A percentile compares a stretch with the other conserved stretches of the same genome.
Conservation (phyloP, 1,139 yeast genomes). For the Suhomyces panamericanus region DNA sequence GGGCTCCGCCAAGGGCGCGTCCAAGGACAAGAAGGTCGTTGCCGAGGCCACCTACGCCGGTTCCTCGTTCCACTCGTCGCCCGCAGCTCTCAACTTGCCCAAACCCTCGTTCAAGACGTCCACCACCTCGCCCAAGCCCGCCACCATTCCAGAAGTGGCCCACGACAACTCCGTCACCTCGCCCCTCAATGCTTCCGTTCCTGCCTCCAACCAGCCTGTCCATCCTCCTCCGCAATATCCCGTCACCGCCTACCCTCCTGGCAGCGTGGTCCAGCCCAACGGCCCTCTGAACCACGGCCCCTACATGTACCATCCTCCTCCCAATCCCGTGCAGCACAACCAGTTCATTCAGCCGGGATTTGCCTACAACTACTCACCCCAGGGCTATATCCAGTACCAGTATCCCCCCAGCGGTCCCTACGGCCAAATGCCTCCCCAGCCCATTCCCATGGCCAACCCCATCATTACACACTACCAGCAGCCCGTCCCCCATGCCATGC, state of each 20-base stretch:
- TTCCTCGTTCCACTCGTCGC: conserved; percentile 58
- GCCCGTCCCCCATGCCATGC: conserved; percentile 9
- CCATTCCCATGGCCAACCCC: conserved; percentile 9
- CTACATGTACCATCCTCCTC: conserved; percentile 10
- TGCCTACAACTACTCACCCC: conserved; percentile 33
- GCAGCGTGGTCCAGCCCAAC: conserved; percentile 15
- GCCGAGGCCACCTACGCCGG: conserved; percentile 52
- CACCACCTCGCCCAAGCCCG: conserved; percentile 28
- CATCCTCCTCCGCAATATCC: conserved; percentile 33
- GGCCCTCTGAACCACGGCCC: not conserved
- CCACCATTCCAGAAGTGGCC: conserved; percentile 7
- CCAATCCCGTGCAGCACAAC: conserved; percentile 12
- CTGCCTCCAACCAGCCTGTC: conserved; percentile 2
- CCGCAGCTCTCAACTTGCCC: conserved; percentile 57
- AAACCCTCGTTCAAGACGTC: conserved; percentile 50
- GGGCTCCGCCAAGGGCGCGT: conserved; percentile 10
- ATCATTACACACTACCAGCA: conserved; percentile 14
- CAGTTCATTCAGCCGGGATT: conserved; percentile 28
- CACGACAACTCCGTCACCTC: conserved; percentile 7
- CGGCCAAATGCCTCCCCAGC: conserved; percentile 8
- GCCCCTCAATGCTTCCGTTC: conserved; percentile 1
- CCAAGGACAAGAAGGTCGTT: conserved; percentile 19
- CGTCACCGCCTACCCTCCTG: conserved; percentile 32
- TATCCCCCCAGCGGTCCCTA: conserved; percentile 17
- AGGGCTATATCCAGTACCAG: conserved; percentile 32